A percentile compares a stretch with the other conserved stretches of the same genome.
Evolutionary conservation across 1,139 yeast species (phyloP).

Genomic region (Debaryomyces subglobosus): DNA sequence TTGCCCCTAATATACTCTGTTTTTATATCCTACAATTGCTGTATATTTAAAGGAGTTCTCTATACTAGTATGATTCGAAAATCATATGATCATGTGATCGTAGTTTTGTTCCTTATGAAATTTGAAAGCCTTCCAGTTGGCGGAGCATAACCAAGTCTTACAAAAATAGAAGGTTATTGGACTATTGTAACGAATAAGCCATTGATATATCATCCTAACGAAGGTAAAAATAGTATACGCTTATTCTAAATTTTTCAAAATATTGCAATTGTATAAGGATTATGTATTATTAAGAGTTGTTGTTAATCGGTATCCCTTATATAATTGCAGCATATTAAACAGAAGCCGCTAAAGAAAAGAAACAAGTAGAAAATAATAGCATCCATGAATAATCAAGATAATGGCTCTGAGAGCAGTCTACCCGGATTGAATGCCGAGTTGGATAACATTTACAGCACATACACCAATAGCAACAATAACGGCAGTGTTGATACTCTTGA

Average conservation of each 20-base stretch:
- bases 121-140: conserved; percentile 3
- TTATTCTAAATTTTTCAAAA: neutral
- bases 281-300: conserved; percentile 6
- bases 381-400: neutral
- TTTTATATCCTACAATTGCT: too few relatives aligned
- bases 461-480: conserved; percentile 19
- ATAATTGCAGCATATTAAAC: conserved; percentile 7
- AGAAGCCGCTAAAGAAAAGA: neutral
- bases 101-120: neutral
- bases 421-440: conserved; percentile 36
- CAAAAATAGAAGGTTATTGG: neutral
- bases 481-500: conserved; percentile 38
- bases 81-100: neutral
- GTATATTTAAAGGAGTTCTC: neutral
- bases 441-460: conserved; percentile 38
- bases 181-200: neutral
- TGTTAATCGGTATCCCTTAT: conserved; percentile 8
- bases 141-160: neutral
- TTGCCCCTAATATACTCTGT: neutral
- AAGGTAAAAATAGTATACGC: neutral
- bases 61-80: neutral
- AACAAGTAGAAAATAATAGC: neutral
- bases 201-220: neutral
- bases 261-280: conserved; percentile 2
- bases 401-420: conserved; percentile 16